phyloP scores from a whole-genome alignment of 345 rosid species.

The Salix arbutifolia region DNA sequence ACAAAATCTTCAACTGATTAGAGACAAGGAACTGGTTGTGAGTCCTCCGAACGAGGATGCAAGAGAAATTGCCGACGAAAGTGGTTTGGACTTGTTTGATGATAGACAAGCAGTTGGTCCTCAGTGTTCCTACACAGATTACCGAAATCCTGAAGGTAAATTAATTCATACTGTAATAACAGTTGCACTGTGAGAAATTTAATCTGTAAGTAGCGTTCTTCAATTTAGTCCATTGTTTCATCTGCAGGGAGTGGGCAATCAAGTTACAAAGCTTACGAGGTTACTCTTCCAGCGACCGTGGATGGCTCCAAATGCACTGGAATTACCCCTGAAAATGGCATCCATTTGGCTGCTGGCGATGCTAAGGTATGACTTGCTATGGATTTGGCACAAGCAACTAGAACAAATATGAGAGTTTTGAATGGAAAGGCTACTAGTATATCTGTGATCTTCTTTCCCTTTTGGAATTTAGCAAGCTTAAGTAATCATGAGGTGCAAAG shows the following conservation, averaged over 20 bases:
- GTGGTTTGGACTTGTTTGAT: slow-evolving; percentile 15
- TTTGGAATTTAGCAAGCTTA: no score
- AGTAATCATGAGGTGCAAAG: no score
- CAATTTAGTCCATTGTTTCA: not conserved
- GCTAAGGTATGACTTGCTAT: slow-evolving; percentile 22
- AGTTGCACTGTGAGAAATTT: no score
- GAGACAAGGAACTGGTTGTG: not conserved
- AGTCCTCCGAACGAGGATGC: slow-evolving; percentile 18
- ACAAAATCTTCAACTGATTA: not conserved
- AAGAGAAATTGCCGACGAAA: slow-evolving; percentile 21
- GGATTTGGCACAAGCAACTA: not conserved
- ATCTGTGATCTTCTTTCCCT: no score
- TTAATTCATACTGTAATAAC: not conserved
- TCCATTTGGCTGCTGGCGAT: not conserved
- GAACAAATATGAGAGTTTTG: not conserved
- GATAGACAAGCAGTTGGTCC: slow-evolving; percentile 4
- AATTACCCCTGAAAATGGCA: not conserved
- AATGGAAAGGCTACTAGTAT: no score
- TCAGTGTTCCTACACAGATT: slow-evolving; percentile 1
- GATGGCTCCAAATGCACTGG: not conserved
- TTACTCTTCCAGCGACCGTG: slow-evolving; percentile 12
- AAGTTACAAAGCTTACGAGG: slow-evolving; percentile 8
- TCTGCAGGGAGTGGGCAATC: slow-evolving; percentile 20
- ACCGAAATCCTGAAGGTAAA: slow-evolving; percentile 18
- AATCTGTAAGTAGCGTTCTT: no score